Evolutionary conservation across 495 filamentous ascomycete species (phyloP), one percentile per base, ranked within the genome.

Genomic region (Saxispiralis lemnorum): DNA sequence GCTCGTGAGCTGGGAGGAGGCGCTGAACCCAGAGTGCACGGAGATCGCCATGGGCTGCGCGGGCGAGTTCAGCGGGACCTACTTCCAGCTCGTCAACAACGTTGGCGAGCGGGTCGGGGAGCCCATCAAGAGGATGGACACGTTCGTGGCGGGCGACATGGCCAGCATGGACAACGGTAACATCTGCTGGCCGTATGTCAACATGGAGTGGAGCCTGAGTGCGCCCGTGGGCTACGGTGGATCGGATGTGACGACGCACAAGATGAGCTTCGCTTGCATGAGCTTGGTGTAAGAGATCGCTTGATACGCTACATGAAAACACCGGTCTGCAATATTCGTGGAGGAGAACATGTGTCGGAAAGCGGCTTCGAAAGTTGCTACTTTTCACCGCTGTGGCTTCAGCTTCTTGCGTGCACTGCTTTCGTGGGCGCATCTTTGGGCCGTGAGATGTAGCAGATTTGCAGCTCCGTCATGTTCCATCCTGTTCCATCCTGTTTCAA

Each of bases 151-250:
- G 1, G 70, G 70, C 14, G 70, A 73, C 48, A 70, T 73, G 57
- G 63, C 63, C 3, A 69, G 59, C 16, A 62, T 71, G 54, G 47
- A 48, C 10, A 60, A 63, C 35, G 60, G 63, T 9, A 61, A 58
- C 32, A 58, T 73, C 42, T 73, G 70, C 55, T 73, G 70, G 70
- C 70, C 70, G 21, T 72, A 73, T 47, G 68, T 70, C 3, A 60
- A 56, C 43, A 69, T 66, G 63, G 50, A 45, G 1, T 72, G 69
- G 67, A 57, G 62, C 45, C 47, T 70, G 35, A 59, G 57, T 9
- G 39, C 51, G 39, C 45, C 58, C 13, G 43, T 41, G 6, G 24
- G 19, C n/a, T 39, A 35, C 13, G 31, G 39, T 14, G 34, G 21
- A 11, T 21, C 45, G 18, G 31, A 30, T n/a, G 31, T 41, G 20